Percentiles rank a stretch among this genome's conserved stretches.
Conservation (phyloP, 371 early-diverging fungal genomes). For the Apophysomyces elegans region DNA sequence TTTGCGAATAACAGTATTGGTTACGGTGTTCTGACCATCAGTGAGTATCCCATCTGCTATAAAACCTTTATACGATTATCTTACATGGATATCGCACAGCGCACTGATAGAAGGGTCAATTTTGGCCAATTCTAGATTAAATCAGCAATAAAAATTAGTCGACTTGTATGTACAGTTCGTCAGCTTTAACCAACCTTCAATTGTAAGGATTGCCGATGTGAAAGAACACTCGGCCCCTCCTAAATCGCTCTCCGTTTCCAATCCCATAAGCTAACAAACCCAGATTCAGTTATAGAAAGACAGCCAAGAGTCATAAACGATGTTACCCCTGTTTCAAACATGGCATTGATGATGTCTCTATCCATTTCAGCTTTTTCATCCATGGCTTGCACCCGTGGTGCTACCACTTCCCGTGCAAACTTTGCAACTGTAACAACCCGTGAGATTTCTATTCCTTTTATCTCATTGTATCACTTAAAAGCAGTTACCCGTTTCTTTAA, state of each 20-base stretch:
- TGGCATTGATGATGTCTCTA: constrained; percentile 73
- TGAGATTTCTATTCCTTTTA: too few species aligned
- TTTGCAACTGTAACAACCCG: constrained; percentile 33
- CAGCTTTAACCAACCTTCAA: constrained; percentile 65
- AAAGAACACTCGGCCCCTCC: constrained; percentile 88
- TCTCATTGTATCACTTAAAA: neutral
- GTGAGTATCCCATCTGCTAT: neutral
- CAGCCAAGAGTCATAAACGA: neutral
- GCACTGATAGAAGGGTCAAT: constrained; percentile 92
- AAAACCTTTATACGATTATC: neutral
- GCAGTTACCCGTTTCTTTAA: constrained; percentile 61
- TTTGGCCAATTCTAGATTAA: constrained; percentile 81
- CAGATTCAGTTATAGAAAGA: neutral
- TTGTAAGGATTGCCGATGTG: constrained; percentile 86
- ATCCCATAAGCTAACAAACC: constrained; percentile 82
- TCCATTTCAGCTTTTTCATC: constrained; percentile 89
- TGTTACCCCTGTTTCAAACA: constrained; percentile 87
- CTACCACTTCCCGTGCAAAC: constrained; percentile 80
- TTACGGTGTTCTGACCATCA: constrained; percentile 79
- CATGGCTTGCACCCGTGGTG: constrained; percentile 92
- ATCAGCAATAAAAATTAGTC: neutral
- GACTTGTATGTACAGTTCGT: neutral
- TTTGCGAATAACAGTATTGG: constrained; percentile 88
- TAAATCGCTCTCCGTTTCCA: constrained; percentile 82
- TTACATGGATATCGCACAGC: constrained; percentile 92